Evolutionary conservation across 768 basidiomycete genomes (phyloP), one percentile per base, ranked within the genome.

Genomic region (Xerocomellus dryophilus): DNA sequence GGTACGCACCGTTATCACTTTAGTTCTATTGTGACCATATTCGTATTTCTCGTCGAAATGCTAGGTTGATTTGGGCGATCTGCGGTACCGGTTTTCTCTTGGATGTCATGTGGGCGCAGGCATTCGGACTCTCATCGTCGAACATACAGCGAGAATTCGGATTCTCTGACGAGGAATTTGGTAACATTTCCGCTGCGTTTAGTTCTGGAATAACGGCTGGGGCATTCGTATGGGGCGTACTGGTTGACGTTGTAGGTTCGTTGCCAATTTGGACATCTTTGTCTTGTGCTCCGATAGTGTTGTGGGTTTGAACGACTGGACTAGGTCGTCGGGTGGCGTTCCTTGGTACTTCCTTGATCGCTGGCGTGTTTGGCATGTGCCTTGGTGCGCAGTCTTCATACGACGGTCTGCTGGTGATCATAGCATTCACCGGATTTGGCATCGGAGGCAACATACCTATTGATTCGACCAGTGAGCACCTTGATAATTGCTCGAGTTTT

Each of bases 241-340:
- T 62, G 36, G 56, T 61, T 7, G 61, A 62, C 6, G 50, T 62
- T 15, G 29, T 61, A 38, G 61, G 61, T 61, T 50, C 35, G 61
- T 57, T 15, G 6, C 5, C 7, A 32, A 32, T 27, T 11, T 14
- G 10, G 9, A 32, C 14, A 12, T 14, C 32, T 3, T 32, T 42
- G 38, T 12, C 25, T 14, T 5, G 14, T 15, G 0, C 3, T 21
- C 17, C 21, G 6, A 31, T 34, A 21, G 10, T 29, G 9, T 29
- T 29, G 9, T 3, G 9, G 10, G n/a, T 5, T 27, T 46, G 25
- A 54, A 4, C 11, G 7, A 39, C 39, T 51, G 21, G 9, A 39
- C 9, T 51, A 61, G 61, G 61, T 27, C 61, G 61, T 34, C 47
- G 44, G 8, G 50, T 58, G 15, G 59, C 56, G 3, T 62, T 62